phyloP scores from a whole-genome alignment of 2,329 filamentous ascomycete genomes.

The Cordyceps javanica region DNA sequence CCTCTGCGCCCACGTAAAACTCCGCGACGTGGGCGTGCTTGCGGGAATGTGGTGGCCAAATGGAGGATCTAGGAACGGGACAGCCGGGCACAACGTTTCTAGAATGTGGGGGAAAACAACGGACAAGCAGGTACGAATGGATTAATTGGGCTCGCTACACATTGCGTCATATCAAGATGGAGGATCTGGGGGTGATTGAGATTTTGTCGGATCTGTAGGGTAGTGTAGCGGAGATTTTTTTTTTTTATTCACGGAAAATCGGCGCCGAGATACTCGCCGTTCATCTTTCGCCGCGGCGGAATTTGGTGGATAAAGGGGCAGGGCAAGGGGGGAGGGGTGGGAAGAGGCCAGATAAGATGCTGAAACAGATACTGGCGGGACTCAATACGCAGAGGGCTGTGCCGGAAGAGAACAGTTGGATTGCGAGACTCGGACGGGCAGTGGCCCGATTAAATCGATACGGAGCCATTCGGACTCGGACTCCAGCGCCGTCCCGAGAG shows the following conservation, averaged over 20 bases:
- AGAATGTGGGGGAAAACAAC: not conserved
- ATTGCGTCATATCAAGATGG: too few relatives aligned
- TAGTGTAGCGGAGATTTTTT: too few relatives aligned
- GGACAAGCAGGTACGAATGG: too few relatives aligned
- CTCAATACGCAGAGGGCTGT: not conserved
- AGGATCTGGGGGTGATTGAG: too few relatives aligned
- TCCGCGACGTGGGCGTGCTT: not conserved
- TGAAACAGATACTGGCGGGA: not conserved
- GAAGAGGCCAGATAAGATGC: not conserved
- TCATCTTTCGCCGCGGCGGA: not conserved
- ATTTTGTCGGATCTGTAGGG: too few relatives aligned
- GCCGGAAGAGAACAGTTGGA: not conserved
- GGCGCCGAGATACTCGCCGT: not conserved
- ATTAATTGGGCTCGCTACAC: too few relatives aligned
- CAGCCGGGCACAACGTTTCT: not conserved
- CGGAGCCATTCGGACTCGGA: constrained; percentile 3
- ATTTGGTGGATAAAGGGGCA: not conserved
- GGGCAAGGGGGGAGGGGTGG: too few relatives aligned
- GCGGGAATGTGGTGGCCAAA: not conserved
- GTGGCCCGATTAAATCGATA: not conserved
- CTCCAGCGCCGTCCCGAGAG: not conserved
- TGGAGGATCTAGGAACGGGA: not conserved
- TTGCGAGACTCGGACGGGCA: not conserved
- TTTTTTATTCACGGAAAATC: too few relatives aligned
- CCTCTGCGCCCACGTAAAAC: too few relatives aligned